Conservation (phyloP, 2,329 filamentous ascomycete species). For the Xylariomycetidae sp. region DNA sequence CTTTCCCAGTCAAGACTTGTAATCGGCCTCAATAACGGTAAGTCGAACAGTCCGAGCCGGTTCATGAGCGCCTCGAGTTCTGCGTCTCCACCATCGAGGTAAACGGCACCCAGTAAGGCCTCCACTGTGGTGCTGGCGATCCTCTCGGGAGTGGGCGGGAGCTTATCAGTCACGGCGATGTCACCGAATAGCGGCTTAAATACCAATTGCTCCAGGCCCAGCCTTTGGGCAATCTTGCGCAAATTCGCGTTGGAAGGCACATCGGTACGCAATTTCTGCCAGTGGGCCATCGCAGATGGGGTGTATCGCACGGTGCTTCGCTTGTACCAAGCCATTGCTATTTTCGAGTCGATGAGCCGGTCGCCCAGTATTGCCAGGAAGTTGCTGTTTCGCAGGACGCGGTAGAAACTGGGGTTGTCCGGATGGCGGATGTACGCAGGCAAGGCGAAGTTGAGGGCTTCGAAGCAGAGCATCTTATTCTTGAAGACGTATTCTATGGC, state of each 20-base stretch:
- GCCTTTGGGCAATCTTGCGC: no score
- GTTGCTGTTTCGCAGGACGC: background rate
- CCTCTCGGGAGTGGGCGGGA: background rate
- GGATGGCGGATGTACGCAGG: background rate
- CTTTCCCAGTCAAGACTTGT: background rate
- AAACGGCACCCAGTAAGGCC: background rate
- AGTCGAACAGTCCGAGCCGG: background rate
- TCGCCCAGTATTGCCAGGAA: background rate
- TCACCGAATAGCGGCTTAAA: no score
- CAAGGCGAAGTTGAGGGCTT: background rate
- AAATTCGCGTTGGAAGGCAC: no score
- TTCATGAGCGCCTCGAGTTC: background rate
- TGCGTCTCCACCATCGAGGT: background rate
- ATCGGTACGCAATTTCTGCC: no score
- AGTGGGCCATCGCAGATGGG: no score
- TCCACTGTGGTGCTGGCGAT: background rate
- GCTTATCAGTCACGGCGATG: no score
- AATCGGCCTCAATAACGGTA: background rate
- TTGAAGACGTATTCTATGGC: background rate
- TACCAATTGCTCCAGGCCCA: no score
- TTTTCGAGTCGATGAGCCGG: background rate
- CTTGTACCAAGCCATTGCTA: background rate
- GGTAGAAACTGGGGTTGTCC: slow-evolving; percentile 1
- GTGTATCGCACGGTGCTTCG: no score
- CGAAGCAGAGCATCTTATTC: slow-evolving; percentile 1